phyloP scores from a whole-genome alignment of 768 basidiomycete species.

The Lactarius trivialis region DNA sequence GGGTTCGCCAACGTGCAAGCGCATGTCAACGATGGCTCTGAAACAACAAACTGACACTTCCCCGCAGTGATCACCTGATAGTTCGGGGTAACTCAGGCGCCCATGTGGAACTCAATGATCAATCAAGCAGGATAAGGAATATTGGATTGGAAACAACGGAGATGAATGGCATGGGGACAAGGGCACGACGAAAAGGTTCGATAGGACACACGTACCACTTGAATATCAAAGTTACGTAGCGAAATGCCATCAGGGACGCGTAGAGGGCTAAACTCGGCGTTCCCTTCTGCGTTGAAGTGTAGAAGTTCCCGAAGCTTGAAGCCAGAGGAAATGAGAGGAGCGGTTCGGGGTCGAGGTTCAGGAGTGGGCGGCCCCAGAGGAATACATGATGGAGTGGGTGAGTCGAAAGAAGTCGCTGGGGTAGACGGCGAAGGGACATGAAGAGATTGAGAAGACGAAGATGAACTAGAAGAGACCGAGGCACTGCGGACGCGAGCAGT shows the following conservation, averaged over 20 bases:
- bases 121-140: background rate
- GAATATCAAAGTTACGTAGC: slow-evolving; percentile 83
- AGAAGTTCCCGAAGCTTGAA: slow-evolving; percentile 34
- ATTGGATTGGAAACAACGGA: background rate
- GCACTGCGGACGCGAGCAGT: slow-evolving; percentile 29
- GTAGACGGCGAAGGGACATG: slow-evolving; percentile 19
- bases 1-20: background rate
- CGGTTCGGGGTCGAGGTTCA: slow-evolving; percentile 6
- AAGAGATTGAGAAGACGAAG: slow-evolving; percentile 25
- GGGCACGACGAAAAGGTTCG: background rate
- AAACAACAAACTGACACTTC: slow-evolving; percentile 1
- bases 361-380: slow-evolving; percentile 19
- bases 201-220: slow-evolving; percentile 62
- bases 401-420: slow-evolving; percentile 22
- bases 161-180: background rate
- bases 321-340: slow-evolving; percentile 28
- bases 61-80: slow-evolving; percentile 14
- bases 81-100: slow-evolving; percentile 7
- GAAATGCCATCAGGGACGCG: slow-evolving; percentile 77
- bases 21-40: background rate
- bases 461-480: slow-evolving; percentile 29
- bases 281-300: slow-evolving; percentile 30
- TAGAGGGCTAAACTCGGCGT: slow-evolving; percentile 64
- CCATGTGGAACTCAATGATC: background rate
- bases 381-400: slow-evolving; percentile 22